A percentile compares a stretch with the other conserved stretches of the same genome.
phyloP scores from a whole-genome alignment of 495 filamentous ascomycete genomes.

The Podospora bellae-mahoneyi region DNA sequence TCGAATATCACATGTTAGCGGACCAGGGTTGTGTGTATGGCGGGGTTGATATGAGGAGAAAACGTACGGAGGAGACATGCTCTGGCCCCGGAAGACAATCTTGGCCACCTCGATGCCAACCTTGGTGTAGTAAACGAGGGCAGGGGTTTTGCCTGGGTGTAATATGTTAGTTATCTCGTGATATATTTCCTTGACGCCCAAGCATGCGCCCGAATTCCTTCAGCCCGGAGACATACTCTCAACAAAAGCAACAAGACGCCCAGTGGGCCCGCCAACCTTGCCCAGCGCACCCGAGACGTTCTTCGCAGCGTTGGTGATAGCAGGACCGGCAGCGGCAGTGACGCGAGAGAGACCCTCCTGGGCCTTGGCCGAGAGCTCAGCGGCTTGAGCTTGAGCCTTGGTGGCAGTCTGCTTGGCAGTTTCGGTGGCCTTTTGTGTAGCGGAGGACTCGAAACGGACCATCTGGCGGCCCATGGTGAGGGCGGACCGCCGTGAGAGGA shows the following conservation, averaged over 20 bases:
- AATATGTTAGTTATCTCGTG: neutral
- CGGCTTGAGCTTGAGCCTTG: slow-evolving; percentile 64
- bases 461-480: slow-evolving; percentile 41
- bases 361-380: slow-evolving; percentile 69
- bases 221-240: slow-evolving; percentile 63
- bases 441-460: slow-evolving; percentile 50
- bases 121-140: slow-evolving; percentile 82
- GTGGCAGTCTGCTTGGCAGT: slow-evolving; percentile 53
- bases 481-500: slow-evolving; percentile 35
- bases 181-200: neutral
- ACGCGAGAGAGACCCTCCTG: slow-evolving; percentile 82
- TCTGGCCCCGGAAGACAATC: slow-evolving; percentile 82
- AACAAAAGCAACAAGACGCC: slow-evolving; percentile 71
- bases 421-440: slow-evolving; percentile 57
- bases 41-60: neutral
- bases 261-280: slow-evolving; percentile 81
- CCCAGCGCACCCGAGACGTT: slow-evolving; percentile 60
- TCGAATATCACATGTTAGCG: slow-evolving; percentile 5
- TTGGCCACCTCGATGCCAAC: slow-evolving; percentile 83
- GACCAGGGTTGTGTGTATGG: neutral
- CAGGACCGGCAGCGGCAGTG: slow-evolving; percentile 72
- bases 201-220: slow-evolving; percentile 18
- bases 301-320: slow-evolving; percentile 66
- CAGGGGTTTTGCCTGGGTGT: slow-evolving; percentile 71
- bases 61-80: slow-evolving; percentile 92